Percentiles rank a stretch among this genome's conserved stretches.
These are phyloP conservation scores for Pistacia atlantica DNA, from an alignment of 345 rosid species.

Conservation along the genomic window DNA sequence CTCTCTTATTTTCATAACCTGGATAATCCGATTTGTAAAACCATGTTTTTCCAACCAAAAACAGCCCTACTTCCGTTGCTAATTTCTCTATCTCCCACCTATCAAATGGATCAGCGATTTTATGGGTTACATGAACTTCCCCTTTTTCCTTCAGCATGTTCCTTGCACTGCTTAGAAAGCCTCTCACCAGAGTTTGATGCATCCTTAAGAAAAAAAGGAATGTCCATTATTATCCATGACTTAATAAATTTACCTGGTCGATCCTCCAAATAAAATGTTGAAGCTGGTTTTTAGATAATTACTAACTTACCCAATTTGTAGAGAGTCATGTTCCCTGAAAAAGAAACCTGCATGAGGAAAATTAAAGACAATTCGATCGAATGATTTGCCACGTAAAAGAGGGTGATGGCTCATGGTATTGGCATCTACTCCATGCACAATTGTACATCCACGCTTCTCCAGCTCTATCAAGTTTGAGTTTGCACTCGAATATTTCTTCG, in stretches of 20 bases:
- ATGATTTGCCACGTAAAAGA: background rate
- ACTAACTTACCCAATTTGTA: background rate
- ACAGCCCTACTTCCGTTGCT: conserved; percentile 36
- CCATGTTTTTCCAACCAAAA: background rate
- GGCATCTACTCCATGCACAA: conserved; percentile 35
- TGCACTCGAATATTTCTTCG: conserved; percentile 15
- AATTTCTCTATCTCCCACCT: conserved; percentile 42
- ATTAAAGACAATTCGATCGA: no score
- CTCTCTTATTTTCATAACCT: background rate
- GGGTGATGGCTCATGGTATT: conserved; percentile 24
- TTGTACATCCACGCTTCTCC: conserved; percentile 21
- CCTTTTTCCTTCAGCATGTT: conserved; percentile 42
- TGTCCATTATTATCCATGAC: background rate
- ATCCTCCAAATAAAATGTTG: background rate
- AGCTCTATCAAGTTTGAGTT: conserved; percentile 21
- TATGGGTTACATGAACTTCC: conserved; percentile 58
- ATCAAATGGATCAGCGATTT: conserved; percentile 43
- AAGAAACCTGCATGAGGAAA: no score
- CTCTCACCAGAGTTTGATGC: conserved; percentile 41
- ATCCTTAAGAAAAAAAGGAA: conserved; percentile 14
- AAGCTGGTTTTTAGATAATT: no score
- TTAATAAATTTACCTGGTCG: no score
- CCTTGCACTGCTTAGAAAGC: conserved; percentile 49
- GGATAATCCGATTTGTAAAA: background rate
- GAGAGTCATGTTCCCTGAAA: no score